A percentile compares a stretch with the other conserved stretches of the same genome.
These are phyloP conservation scores for Knufia fluminis DNA, from an alignment of 2,329 filamentous ascomycete genomes.

Conservation along the genomic window DNA sequence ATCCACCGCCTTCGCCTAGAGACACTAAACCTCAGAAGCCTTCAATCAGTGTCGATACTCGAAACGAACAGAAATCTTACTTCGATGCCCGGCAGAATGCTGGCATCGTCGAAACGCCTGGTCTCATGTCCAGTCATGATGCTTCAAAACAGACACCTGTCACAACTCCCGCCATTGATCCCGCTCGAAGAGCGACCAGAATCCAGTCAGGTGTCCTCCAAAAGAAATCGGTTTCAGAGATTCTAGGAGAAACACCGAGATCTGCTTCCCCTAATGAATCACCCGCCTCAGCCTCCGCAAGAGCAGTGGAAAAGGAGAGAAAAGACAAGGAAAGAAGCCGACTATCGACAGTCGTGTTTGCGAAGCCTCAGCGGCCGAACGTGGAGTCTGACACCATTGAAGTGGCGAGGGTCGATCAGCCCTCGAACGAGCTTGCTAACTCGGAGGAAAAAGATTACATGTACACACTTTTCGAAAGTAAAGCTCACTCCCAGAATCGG, in stretches of 20 bases:
- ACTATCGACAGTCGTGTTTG: conserved; percentile 68
- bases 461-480: conserved; percentile 54
- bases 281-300: conserved; percentile 16
- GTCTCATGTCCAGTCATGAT: conserved; percentile 17
- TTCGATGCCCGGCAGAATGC: conserved; percentile 14
- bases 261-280: conserved; percentile 29
- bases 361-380: conserved; percentile 50
- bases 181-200: conserved; percentile 54
- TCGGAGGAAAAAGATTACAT: conserved; percentile 51
- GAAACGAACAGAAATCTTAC: conserved; percentile 12
- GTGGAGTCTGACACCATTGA: conserved; percentile 38
- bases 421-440: conserved; percentile 41
- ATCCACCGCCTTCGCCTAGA: conserved; percentile 3
- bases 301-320: conserved; percentile 41
- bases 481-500: conserved; percentile 46
- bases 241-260: conserved; percentile 52
- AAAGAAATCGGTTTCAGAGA: conserved; percentile 65
- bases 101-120: conserved; percentile 20
- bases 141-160: conserved; percentile 25
- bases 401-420: conserved; percentile 24
- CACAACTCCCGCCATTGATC: conserved; percentile 26
- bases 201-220: conserved; percentile 61
- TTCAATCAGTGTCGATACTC: conserved; percentile 18
- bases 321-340: conserved; percentile 53
- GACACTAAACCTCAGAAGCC: conserved; percentile 10